Base-by-base conservation (phyloP, 768 basidiomycete genomes). In the Leucosporidium creatinivorum region DNA sequence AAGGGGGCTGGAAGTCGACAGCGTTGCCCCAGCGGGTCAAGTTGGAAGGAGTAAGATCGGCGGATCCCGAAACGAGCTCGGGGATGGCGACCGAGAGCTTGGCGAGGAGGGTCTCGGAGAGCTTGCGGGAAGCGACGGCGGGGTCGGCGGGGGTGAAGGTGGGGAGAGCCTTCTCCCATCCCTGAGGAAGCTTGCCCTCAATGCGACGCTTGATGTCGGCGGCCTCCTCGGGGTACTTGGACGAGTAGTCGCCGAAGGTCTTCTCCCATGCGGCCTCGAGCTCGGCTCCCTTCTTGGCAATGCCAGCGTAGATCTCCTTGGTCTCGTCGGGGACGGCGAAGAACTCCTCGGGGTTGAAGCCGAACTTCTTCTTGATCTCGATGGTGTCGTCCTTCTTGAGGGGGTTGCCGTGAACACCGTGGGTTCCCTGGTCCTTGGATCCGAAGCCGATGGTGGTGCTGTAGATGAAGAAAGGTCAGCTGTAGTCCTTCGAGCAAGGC, bases 361-460 rank as follows among this genome's bases (percentile, higher is more conserved):
- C 86, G 77, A 88, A 89, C 80, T 88, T 89, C 76, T 82, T 80
- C 84, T 97, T 97, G 69, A 96, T 80, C 64, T 86, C 78, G 66
- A 81, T 83, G 62, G 93, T 89, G 76, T 97, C 93, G 76, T 96
- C 93, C 26, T 88, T 83, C 84, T 94, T 94, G 75, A 96, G 84
- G 58, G 93, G 91, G 79, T 91, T 78, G 73, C 93, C 93, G 79
- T 97, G 93, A 69, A 96, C 91, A 73, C 90, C 90, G 76, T 94
- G 91, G 13, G 91, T 92, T 69, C 93, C 93, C 78, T 91, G 88
- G 77, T 86, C 84, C 81, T 89, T 90, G 44, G 93, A 96, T 69
- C 93, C 93, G 77, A 84, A 96, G 50, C 93, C 93, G 69, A 97
- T 97, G 55, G 88, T 96, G 62, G 93, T 96, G 75, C 83, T 85